Evolutionary conservation across 805 yeast species (phyloP), one percentile per base, ranked within the genome.

Genomic region (Teunomyces lycoperdinae): DNA sequence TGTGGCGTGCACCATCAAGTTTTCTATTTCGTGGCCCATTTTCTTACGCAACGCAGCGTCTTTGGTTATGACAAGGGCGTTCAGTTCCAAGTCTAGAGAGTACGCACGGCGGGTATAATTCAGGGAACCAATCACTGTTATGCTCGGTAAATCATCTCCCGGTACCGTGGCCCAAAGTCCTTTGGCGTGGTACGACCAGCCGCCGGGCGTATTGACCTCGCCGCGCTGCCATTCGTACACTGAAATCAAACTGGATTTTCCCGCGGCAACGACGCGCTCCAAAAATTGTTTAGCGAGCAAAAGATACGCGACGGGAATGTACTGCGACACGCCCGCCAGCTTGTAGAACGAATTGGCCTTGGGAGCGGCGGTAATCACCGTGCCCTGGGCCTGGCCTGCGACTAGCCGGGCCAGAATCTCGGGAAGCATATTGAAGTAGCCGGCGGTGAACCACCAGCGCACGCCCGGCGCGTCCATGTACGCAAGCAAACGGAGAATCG

Each of bases 181-280:
- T 62, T 94, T 94, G 10, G 99, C 98, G 62, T 94, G 99, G 64
- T 94, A 94, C 0, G 97, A 88, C 98, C 99, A 92, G 1, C 99
- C 99, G 27, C 74, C 78, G 0, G 83, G 78, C 6, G 86, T 79
- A 60, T 89, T 89, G 3, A 89, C 96, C 2, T 82, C 71, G 1
- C 99, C 99, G 43, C 79, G 81, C 58, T 80, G 78, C 99, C 99
- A 94, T 65, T 92, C 98, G 47, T 74, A 75, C 32, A 94, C 69
- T 14, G 69, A 65, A 28, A 92, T 82, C 31, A 70, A 69, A 48
- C 13, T 72, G 68, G 24, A 20, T 56, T 74, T 77, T 1, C 76
- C 72, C 28, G 66, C 57, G 9, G 55, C 49, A 17, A 66, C 62
- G 7, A 85, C 80, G 17, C 75, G 77, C 54, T 77, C 70, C 34